Conservation (phyloP, 2,329 filamentous ascomycete species). For the Penicillium glabrum region DNA sequence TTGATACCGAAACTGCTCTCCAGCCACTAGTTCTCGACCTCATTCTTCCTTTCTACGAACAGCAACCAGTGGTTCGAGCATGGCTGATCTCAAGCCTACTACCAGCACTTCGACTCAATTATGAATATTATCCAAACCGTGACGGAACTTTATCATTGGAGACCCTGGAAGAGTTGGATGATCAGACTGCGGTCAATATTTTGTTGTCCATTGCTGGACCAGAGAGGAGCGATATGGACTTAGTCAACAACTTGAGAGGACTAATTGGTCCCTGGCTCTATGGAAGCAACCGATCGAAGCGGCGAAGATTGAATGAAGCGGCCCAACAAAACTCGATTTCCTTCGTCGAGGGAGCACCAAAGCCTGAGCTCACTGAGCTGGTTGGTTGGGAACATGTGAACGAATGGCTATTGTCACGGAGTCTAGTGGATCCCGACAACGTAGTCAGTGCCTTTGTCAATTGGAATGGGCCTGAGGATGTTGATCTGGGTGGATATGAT, state of each 20-base stretch:
- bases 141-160: constrained; percentile 48
- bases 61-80: constrained; percentile 52
- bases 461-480: constrained; percentile 62
- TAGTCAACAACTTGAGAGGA: constrained; percentile 57
- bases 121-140: constrained; percentile 61
- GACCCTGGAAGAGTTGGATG: constrained; percentile 54
- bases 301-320: constrained; percentile 47
- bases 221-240: constrained; percentile 35
- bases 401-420: constrained; percentile 58
- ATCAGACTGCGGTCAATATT: constrained; percentile 52
- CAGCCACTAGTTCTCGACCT: constrained; percentile 57
- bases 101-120: constrained; percentile 59
- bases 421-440: constrained; percentile 50
- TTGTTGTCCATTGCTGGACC: constrained; percentile 49
- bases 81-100: constrained; percentile 63
- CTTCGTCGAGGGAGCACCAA: constrained; percentile 18
- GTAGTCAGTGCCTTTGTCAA: constrained; percentile 53
- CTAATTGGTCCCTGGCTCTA: constrained; percentile 65
- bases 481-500: constrained; percentile 58
- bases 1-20: constrained; percentile 60
- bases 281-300: constrained; percentile 56
- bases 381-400: constrained; percentile 60
- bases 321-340: constrained; percentile 29
- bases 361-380: constrained; percentile 23
- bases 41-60: constrained; percentile 57